Percentiles rank a stretch among this genome's conserved stretches.
Conservation (phyloP, 768 basidiomycete species). For the Roridomyces roridus region DNA sequence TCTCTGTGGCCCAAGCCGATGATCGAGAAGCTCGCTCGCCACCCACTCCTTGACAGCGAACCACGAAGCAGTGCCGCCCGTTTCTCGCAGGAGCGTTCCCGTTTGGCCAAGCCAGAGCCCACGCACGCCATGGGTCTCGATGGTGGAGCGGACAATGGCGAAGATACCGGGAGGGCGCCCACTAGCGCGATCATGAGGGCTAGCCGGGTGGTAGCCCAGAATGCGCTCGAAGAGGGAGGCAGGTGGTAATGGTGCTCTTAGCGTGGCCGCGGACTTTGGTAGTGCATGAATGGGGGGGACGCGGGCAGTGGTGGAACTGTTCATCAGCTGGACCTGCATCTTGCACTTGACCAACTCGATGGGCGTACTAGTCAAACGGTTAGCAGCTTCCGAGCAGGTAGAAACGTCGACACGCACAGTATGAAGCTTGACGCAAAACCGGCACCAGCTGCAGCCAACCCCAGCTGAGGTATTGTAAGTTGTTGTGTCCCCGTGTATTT, state of each 20-base stretch:
- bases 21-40: conserved; percentile 62
- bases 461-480: conserved; percentile 71
- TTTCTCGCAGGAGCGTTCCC: conserved; percentile 92
- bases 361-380: conserved; percentile 66
- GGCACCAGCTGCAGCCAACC: conserved; percentile 85
- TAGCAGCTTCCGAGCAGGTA: neutral
- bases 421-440: conserved; percentile 88
- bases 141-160: conserved; percentile 64
- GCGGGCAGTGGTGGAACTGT: conserved; percentile 19
- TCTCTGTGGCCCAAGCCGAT: conserved; percentile 38
- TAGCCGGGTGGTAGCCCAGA: conserved; percentile 15
- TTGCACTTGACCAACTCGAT: conserved; percentile 96
- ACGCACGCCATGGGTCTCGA: conserved; percentile 72
- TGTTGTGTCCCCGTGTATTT: conserved; percentile 37
- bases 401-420: conserved; percentile 57
- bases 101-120: conserved; percentile 98
- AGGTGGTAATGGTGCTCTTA: conserved; percentile 12
- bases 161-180: conserved; percentile 74
- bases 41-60: conserved; percentile 87
- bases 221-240: conserved; percentile 22
- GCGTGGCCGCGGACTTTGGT: conserved; percentile 10
- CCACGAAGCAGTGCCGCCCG: conserved; percentile 91
- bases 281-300: conserved; percentile 18
- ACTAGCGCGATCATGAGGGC: conserved; percentile 1
- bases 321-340: conserved; percentile 96